Evolutionary conservation across 2,329 filamentous ascomycete species (phyloP).

Genomic region (Venturia oleaginea): DNA sequence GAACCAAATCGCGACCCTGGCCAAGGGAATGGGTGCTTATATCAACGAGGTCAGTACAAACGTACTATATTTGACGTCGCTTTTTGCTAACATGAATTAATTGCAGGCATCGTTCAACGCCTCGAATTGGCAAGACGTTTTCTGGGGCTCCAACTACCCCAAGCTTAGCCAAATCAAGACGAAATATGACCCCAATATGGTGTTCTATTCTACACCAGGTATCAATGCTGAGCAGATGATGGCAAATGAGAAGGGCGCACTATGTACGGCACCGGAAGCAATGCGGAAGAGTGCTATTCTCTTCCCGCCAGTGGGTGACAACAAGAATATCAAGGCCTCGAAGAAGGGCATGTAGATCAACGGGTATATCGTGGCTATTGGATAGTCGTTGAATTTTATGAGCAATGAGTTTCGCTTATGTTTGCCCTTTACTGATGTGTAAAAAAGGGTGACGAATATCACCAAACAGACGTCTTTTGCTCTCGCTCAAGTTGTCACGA

Average conservation of each 20-base stretch:
- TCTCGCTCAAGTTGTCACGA: too few species aligned
- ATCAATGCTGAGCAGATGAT: constrained; percentile 10
- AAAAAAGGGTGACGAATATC: too few species aligned
- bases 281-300: not conserved
- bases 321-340: not conserved
- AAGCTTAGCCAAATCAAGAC: constrained; percentile 42
- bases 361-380: not conserved
- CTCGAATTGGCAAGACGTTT: constrained; percentile 37
- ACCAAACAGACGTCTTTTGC: too few species aligned
- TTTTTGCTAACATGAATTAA: not conserved
- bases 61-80: constrained; percentile 36
- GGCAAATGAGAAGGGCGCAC: constrained; percentile 7
- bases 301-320: not conserved
- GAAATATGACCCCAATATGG: constrained; percentile 42
- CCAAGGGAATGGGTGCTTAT: constrained; percentile 9
- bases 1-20: not conserved
- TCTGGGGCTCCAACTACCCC: constrained; percentile 47
- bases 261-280: not conserved
- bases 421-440: too few species aligned
- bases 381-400: not conserved
- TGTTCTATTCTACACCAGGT: constrained; percentile 47
- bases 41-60: constrained; percentile 9
- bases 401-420: not conserved
- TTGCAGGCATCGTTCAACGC: not conserved
- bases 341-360: not conserved